Evolutionary conservation across 441 rosid species (phyloP), one percentile per base, ranked within the genome.

Genomic region (Euphorbia celastroides): DNA sequence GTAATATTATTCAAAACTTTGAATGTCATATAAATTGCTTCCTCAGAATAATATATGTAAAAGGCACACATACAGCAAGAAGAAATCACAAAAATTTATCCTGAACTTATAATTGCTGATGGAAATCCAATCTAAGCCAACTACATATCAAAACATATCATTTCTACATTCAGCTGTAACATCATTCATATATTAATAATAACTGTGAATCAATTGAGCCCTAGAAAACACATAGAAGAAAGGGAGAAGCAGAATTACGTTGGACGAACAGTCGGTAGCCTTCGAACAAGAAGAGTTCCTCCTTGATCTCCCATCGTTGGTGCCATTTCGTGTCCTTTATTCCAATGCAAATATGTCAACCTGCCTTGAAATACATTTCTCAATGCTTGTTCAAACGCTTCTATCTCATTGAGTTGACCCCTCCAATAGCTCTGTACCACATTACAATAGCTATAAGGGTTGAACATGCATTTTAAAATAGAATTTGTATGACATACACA

Each of bases 251-350:
- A 30, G 11, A 14, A 72, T 84, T 82, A 94, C 98, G 60, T 70
- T 66, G 86, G 82, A 80, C 81, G 75, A 31, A 85, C 85, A 51
- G 68, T 44, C n/a, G 96, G 88, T 77, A 94, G 74, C 74, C 89
- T 94, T 61, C 99, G 86, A 52, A 94, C 79, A 19, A 94, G 97
- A 78, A 89, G 94, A 17, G 96, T 85, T 66, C 88, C 87, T n/a
- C 86, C 87, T 64, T 83, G 71, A 22, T 70, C 79, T 69, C 88
- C 89, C 27, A 80, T 70, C 65, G 88, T 77, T 23, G 95, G 90
- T 62, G 81, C 68, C 93, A 93, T 89, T 36, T 84, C 87, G 66
- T 54, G 78, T 70, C 89, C 96, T 81, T 84, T 88, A 66, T 69
- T 80, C 75, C 92, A 81, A 68, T 86, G 92, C 63, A 89, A 77